Conservation (phyloP, 148 eudicot genomes). For the Vaccinium corymbosum region DNA sequence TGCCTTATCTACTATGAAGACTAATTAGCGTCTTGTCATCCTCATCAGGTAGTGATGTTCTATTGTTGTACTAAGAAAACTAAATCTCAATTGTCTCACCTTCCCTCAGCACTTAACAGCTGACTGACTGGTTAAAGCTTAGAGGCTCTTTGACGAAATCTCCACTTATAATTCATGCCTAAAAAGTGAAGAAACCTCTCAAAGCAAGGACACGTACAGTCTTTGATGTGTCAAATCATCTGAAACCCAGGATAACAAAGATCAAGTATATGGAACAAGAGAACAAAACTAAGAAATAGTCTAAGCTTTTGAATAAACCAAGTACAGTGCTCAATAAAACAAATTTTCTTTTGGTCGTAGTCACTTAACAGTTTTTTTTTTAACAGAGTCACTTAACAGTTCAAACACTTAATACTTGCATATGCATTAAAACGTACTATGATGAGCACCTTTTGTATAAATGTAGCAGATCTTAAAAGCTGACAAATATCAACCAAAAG, state of each 20-base stretch:
- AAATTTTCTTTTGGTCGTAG: neutral
- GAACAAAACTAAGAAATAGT: neutral
- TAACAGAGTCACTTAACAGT: neutral
- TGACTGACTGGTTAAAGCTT: neutral
- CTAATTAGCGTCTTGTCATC: neutral
- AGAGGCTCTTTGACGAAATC: neutral
- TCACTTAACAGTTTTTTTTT: neutral
- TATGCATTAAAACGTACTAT: neutral
- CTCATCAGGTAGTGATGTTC: neutral
- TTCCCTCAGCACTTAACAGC: neutral
- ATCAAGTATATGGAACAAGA: neutral
- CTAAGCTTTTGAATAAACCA: neutral
- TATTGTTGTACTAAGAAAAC: neutral
- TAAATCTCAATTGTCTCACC: neutral
- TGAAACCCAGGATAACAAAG: neutral
- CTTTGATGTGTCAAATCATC: neutral
- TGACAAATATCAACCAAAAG: slow-evolving; percentile 89
- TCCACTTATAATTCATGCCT: neutral
- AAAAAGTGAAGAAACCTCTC: neutral
- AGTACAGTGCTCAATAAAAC: neutral
- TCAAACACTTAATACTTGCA: neutral
- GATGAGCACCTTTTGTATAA: slow-evolving; percentile 64
- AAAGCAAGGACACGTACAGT: neutral
- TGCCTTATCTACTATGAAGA: neutral
- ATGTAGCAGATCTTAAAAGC: slow-evolving; percentile 54